These are phyloP conservation scores for Penicillium sp. DNA, from an alignment of 2,329 filamentous ascomycete genomes.

Conservation along the genomic window DNA sequence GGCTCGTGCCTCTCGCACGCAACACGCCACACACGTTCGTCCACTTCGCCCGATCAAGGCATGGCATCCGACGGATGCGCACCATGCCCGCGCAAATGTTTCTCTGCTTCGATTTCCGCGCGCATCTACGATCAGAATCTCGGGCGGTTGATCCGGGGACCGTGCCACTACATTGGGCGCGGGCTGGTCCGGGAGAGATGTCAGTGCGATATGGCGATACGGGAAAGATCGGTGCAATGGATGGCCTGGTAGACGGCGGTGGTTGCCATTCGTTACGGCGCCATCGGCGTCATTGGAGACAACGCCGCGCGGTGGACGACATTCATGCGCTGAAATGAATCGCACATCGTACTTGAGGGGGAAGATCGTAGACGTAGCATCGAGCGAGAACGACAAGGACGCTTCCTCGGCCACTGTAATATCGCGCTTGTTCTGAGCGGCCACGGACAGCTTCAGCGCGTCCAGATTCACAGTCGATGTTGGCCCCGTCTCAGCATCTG, in stretches of 20 bases:
- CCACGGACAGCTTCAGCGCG: constrained; percentile 23
- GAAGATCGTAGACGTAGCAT: constrained; percentile 13
- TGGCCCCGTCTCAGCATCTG: constrained; percentile 24
- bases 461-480: constrained; percentile 19
- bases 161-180: constrained; percentile 11
- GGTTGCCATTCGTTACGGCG: background rate
- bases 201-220: constrained; percentile 31
- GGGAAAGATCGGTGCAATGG: constrained; percentile 34
- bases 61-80: constrained; percentile 38
- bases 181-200: constrained; percentile 17
- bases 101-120: constrained; percentile 34
- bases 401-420: constrained; percentile 23
- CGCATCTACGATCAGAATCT: constrained; percentile 34
- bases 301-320: constrained; percentile 42
- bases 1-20: constrained; percentile 41
- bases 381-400: constrained; percentile 25
- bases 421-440: constrained; percentile 9
- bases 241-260: constrained; percentile 35
- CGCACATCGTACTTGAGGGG: constrained; percentile 48
- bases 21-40: constrained; percentile 39
- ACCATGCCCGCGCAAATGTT: constrained; percentile 42
- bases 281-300: constrained; percentile 8
- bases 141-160: constrained; percentile 9
- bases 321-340: constrained; percentile 52
- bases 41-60: constrained; percentile 39